Conservation (phyloP, 1,284 basidiomycete genomes). For the Golubevia pallescens region DNA sequence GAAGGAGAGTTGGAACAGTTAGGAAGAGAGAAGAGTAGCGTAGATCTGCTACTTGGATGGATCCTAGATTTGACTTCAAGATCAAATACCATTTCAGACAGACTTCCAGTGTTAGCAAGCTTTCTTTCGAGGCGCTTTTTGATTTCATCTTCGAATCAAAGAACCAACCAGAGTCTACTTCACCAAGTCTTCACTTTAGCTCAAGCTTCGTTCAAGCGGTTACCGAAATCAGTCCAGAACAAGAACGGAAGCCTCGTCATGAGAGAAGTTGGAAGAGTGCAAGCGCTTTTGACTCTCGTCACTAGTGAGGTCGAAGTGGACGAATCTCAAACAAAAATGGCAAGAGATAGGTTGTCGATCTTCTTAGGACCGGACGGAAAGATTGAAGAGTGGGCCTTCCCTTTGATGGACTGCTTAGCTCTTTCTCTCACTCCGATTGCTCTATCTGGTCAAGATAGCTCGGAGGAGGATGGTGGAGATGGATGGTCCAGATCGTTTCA, state of each 20-base stretch:
- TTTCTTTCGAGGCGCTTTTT: not conserved
- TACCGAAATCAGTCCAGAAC: not conserved
- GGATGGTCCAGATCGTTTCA: not conserved
- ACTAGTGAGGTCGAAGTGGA: not conserved
- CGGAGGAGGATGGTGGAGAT: not conserved
- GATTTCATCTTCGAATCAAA: not conserved
- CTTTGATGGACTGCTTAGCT: not conserved
- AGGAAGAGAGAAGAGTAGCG: too few relatives aligned
- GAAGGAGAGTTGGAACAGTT: too few relatives aligned
- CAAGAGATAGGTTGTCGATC: not conserved
- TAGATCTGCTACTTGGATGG: too few relatives aligned
- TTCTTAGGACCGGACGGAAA: not conserved
- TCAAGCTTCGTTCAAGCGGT: not conserved
- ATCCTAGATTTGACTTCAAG: too few relatives aligned
- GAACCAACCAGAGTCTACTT: not conserved
- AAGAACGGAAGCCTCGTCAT: not conserved
- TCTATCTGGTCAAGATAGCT: not conserved
- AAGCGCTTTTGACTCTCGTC: not conserved
- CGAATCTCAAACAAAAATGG: too few relatives aligned
- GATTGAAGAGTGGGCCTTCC: not conserved
- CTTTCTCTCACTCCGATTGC: not conserved
- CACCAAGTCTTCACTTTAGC: not conserved
- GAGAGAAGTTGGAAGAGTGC: not conserved
- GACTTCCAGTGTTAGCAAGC: not conserved
- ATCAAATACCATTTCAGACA: too few relatives aligned